A percentile compares a stretch with the other conserved stretches of the same genome.
These are phyloP conservation scores for Phytomonas francai DNA, from an alignment of 208 protist species.

Conservation along the genomic window DNA sequence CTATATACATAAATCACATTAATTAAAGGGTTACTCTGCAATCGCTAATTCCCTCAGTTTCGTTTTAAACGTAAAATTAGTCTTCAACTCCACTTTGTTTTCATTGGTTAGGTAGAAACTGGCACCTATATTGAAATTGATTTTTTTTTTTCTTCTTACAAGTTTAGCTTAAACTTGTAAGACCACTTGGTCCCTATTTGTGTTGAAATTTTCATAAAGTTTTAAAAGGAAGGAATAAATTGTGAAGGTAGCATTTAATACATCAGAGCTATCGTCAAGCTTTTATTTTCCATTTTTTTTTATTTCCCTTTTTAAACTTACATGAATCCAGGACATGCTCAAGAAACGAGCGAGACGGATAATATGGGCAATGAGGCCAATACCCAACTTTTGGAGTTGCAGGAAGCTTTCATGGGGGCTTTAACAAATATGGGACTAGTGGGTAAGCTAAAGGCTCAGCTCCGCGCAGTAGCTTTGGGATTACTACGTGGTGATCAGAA, in stretches of 20 bases:
- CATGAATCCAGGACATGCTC: conserved; percentile 1
- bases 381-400: conserved; percentile 54
- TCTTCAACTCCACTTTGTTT: no score
- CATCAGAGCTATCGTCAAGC: not conserved
- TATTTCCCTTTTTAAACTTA: not conserved
- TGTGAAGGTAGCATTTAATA: not conserved
- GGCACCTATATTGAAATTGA: not conserved
- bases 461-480: conserved; percentile 55
- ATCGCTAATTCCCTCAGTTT: not conserved
- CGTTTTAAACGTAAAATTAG: not conserved
- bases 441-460: conserved; percentile 66
- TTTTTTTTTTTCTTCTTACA: conserved; percentile 7
- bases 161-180: not conserved
- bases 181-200: not conserved
- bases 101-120: no score
- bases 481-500: conserved; percentile 54
- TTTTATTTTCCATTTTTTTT: not conserved
- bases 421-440: conserved; percentile 45
- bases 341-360: conserved; percentile 10
- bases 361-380: conserved; percentile 67
- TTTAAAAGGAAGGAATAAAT: not conserved
- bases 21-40: not conserved
- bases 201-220: not conserved
- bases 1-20: not conserved
- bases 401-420: conserved; percentile 63